Evolutionary conservation across 495 filamentous ascomycete genomes (phyloP), one percentile per base, ranked within the genome.

Genomic region (Podospora didyma): DNA sequence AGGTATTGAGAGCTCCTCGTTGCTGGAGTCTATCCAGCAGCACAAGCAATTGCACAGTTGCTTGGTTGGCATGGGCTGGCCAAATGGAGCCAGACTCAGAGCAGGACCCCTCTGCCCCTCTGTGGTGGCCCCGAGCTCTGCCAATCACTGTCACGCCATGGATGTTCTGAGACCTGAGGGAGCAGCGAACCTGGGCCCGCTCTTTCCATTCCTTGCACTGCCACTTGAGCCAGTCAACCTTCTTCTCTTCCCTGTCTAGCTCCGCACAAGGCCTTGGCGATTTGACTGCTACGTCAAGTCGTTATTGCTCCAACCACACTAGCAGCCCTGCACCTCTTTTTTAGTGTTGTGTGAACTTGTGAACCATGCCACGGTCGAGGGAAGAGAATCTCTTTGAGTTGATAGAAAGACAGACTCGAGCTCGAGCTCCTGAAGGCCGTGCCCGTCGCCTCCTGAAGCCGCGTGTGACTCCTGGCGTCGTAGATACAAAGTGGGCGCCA

Each of bases 221-320:
- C 39, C 39, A 42, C 39, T 42, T 23, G 9, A 23, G 22, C 16
- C 26, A 22, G 16, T n/a, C 49, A 52, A 52, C 56, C n/a, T 41
- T 49, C 50, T 49, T 34, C 19, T 46, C 21, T 49, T 35, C 46
- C 42, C 44, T 26, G 19, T 19, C 31, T 31, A 17, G 5, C 45
- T 20, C 53, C 58, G 52, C 41, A 31, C 21, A 20, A n/a, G 20
- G 53, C 9, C 58, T 59, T 58, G 60, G 57, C 65, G 49, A 61
- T 67, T 58, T 59, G 48, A 45, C 56, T 62, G 63, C 61, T 41
- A 49, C 47, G 47, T 53, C 51, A 53, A 53, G 37, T 16, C 31
- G 20, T 9, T 20, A 11, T 45, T 17, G 41, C 41, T 51, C 34
- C 49, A 28, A 34, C 49, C 49, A 24, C 3, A 12, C 45, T n/a